phyloP scores from a whole-genome alignment of 768 basidiomycete species.

The Pleurotus salmoneostramineus region DNA sequence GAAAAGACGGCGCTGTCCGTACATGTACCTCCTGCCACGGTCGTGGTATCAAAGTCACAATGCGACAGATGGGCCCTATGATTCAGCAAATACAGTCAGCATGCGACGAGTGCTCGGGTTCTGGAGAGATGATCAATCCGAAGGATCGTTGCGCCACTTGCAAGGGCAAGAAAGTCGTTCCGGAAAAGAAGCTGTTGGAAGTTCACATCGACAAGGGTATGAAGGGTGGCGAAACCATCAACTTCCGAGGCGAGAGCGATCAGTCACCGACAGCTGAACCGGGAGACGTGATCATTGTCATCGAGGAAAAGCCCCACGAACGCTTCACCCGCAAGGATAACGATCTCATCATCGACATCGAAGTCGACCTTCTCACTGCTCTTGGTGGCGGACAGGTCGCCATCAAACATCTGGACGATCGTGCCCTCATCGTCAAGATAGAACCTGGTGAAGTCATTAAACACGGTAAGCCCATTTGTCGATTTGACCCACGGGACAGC shows the following conservation, averaged over 20 bases:
- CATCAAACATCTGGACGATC: conserved; percentile 93
- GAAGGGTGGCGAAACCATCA: conserved; percentile 90
- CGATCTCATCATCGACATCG: conserved; percentile 82
- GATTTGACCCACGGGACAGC: background rate
- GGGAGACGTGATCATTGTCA: conserved; percentile 91
- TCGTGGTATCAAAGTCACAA: conserved; percentile 84
- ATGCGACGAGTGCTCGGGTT: conserved; percentile 90
- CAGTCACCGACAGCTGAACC: conserved; percentile 86
- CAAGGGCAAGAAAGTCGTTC: conserved; percentile 91
- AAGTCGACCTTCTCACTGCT: conserved; percentile 90
- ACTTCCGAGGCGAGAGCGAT: conserved; percentile 88
- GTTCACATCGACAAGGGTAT: conserved; percentile 98
- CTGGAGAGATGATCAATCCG: conserved; percentile 91
- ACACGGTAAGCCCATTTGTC: conserved; percentile 57
- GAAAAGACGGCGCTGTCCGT: conserved; percentile 94
- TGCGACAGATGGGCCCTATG: conserved; percentile 99
- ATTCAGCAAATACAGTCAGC: conserved; percentile 97
- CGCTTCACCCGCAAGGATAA: conserved; percentile 86
- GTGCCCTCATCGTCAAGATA: conserved; percentile 78
- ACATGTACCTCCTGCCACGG: conserved; percentile 76
- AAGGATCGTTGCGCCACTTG: conserved; percentile 92
- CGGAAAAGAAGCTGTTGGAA: conserved; percentile 96
- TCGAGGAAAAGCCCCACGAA: conserved; percentile 91
- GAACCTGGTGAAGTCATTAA: conserved; percentile 90
- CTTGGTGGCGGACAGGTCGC: conserved; percentile 88